Evolutionary conservation across 495 filamentous ascomycete species (phyloP).

Genomic region (Tuber indicum): DNA sequence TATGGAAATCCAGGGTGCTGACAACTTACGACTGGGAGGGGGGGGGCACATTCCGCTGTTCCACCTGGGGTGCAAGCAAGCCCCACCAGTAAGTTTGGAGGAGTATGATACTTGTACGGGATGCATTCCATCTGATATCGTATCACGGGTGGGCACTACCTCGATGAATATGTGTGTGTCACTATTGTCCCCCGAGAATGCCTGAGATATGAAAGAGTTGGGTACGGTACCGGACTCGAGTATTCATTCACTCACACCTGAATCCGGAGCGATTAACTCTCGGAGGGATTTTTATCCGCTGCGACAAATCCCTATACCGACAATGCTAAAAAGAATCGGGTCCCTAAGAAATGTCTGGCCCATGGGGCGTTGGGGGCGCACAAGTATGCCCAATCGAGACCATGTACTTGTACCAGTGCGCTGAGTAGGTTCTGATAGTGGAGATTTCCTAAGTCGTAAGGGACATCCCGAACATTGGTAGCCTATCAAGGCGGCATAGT

Average conservation of each 20-base stretch:
- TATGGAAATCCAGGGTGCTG: not conserved
- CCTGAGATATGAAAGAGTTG: not conserved
- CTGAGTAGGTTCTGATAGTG: not conserved
- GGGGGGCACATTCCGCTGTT: not conserved
- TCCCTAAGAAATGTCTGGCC: not conserved
- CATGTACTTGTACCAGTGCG: not conserved
- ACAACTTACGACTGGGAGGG: not conserved
- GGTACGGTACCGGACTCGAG: no score
- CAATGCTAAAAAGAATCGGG: not conserved
- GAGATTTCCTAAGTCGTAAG: not conserved
- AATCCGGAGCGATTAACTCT: not conserved
- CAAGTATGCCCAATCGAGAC: not conserved
- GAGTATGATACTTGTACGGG: not conserved
- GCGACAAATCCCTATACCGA: not conserved
- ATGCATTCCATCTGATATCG: not conserved
- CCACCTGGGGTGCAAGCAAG: not conserved
- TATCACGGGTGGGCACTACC: not conserved
- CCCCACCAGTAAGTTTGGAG: not conserved
- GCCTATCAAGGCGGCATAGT: not conserved
- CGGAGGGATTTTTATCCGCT: not conserved
- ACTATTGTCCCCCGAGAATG: not conserved
- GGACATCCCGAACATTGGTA: not conserved
- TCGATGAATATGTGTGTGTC: not conserved
- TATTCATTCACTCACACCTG: not conserved
- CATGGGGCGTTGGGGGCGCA: not conserved